These are phyloP conservation scores for Colletotrichum liaoningense DNA, from an alignment of 2,329 filamentous ascomycete species.

Conservation along the genomic window DNA sequence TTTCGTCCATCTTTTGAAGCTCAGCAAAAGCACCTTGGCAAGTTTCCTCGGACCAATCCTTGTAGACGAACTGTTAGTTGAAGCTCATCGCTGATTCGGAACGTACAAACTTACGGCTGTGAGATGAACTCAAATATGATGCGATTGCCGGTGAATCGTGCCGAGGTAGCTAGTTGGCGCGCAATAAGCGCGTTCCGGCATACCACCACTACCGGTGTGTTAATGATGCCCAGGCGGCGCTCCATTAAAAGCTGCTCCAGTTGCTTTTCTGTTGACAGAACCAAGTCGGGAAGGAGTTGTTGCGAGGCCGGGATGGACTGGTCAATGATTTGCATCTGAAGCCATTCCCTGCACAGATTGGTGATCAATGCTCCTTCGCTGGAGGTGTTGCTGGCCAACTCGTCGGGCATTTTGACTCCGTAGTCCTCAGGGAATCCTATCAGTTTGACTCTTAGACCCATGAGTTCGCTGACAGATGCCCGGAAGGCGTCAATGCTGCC, in stretches of 20 bases:
- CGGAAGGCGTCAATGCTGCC: conserved; percentile 43
- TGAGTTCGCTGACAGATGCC: conserved; percentile 42
- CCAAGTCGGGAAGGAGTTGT: conserved; percentile 40
- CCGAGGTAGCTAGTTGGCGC: conserved; percentile 38
- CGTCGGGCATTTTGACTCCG: not conserved
- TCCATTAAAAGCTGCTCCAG: conserved; percentile 10
- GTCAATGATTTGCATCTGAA: conserved; percentile 44
- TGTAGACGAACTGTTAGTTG: not conserved
- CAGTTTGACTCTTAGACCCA: conserved; percentile 44
- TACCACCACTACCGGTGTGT: conserved; percentile 42
- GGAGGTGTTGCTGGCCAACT: conserved; percentile 9
- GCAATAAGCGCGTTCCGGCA: conserved; percentile 46
- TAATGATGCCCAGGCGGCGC: not conserved
- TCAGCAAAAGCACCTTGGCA: conserved; percentile 45
- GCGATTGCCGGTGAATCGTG: conserved; percentile 36
- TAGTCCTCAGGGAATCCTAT: conserved; percentile 35
- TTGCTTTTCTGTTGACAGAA: conserved; percentile 39
- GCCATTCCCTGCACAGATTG: conserved; percentile 47
- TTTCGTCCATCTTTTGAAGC: conserved; percentile 41
- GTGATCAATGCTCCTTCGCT: conserved; percentile 37
- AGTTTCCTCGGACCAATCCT: conserved; percentile 52
- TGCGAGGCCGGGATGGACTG: conserved; percentile 5
- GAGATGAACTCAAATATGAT: conserved; percentile 50
- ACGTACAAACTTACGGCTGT: conserved; percentile 46
- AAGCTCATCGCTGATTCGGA: not conserved